These are phyloP conservation scores for Alternaria burnsii DNA, from an alignment of 2,329 filamentous ascomycete species.

Conservation along the genomic window DNA sequence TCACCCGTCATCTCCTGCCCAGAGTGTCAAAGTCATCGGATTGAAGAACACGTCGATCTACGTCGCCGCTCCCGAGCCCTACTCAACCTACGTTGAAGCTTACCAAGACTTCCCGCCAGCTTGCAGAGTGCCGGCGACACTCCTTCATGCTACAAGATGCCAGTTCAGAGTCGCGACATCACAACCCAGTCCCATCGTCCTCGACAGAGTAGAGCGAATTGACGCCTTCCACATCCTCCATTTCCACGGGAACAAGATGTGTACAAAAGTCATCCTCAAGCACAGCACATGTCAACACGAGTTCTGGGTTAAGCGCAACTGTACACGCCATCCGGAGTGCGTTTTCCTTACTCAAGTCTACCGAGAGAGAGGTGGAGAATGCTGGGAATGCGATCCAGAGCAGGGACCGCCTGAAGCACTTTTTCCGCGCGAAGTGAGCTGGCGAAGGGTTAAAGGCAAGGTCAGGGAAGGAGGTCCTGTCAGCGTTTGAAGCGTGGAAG, in stretches of 20 bases:
- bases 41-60: neutral
- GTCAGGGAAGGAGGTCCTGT: neutral
- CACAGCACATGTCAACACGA: slow-evolving; percentile 31
- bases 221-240: neutral
- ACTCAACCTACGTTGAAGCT: neutral
- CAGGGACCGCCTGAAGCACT: slow-evolving; percentile 34
- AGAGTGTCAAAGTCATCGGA: neutral
- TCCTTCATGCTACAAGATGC: neutral
- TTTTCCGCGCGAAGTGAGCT: slow-evolving; percentile 29
- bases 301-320: slow-evolving; percentile 30
- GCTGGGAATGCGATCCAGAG: slow-evolving; percentile 34
- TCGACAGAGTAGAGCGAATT: neutral
- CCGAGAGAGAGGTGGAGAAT: slow-evolving; percentile 31
- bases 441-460: slow-evolving; percentile 22
- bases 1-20: neutral
- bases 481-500: slow-evolving; percentile 7
- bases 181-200: neutral
- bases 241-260: slow-evolving; percentile 17
- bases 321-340: slow-evolving; percentile 26
- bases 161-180: neutral
- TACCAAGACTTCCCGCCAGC: neutral
- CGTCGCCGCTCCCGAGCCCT: neutral
- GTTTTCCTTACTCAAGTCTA: slow-evolving; percentile 25
- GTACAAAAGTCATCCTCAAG: slow-evolving; percentile 32
- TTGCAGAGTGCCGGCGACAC: neutral